Conservation (phyloP, 176 grass and related monocot species). For the Oryza glumipatula region DNA sequence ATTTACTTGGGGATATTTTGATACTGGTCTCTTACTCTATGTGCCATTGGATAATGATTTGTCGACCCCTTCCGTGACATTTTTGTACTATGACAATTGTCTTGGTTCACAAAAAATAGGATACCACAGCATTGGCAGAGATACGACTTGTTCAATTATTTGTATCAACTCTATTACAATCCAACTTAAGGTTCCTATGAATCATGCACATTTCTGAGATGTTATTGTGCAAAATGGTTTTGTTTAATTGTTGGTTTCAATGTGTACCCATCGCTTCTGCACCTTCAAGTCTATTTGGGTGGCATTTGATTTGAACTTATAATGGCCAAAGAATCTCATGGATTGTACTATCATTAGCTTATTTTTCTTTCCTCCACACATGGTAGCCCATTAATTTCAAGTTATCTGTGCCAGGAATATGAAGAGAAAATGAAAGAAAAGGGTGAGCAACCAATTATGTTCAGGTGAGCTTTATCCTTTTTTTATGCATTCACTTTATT, state of each 20-base stretch:
- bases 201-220: background rate
- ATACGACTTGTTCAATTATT: background rate
- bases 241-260: background rate
- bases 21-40: background rate
- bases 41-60: background rate
- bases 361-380: background rate
- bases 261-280: background rate
- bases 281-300: constrained; percentile 16
- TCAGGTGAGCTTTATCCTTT: constrained; percentile 63
- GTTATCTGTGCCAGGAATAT: constrained; percentile 73
- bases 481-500: constrained; percentile 40
- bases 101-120: constrained; percentile 12
- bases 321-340: constrained; percentile 11
- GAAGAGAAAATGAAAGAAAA: constrained; percentile 97
- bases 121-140: constrained; percentile 9
- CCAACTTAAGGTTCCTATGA: constrained; percentile 15
- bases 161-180: constrained; percentile 23
- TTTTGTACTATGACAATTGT: background rate
- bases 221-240: background rate
- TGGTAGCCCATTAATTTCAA: constrained; percentile 30
- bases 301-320: constrained; percentile 33
- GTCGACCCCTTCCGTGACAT: background rate
- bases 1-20: background rate
- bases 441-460: constrained; percentile 96
- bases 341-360: background rate